phyloP scores from a whole-genome alignment of 75 land plant genomes.

The Pinus tabuliformis region DNA sequence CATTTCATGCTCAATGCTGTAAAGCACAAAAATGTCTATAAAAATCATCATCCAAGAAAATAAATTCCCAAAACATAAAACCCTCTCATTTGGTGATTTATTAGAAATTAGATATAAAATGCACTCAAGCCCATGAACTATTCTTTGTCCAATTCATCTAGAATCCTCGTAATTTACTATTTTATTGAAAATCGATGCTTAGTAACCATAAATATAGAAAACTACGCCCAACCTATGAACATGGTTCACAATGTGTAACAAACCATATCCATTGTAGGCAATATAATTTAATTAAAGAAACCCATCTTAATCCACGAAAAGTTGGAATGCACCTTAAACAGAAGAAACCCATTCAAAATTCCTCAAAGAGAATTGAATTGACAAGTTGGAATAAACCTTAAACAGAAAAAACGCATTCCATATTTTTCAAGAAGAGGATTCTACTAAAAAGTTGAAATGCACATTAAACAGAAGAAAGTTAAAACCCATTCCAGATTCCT shows the following conservation, averaged over 20 bases:
- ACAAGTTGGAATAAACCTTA: not conserved
- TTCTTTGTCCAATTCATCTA: no score
- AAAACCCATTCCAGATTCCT: no score
- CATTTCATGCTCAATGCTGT: no score
- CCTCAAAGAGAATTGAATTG: not conserved
- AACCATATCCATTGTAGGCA: not conserved
- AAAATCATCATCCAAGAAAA: no score
- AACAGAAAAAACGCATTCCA: not conserved
- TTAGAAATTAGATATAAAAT: not conserved
- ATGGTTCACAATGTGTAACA: not conserved
- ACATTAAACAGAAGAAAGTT: no score
- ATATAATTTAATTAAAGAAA: not conserved
- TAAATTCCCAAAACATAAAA: no score
- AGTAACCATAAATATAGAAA: not conserved
- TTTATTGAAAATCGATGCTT: not conserved
- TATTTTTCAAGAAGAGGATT: not conserved
- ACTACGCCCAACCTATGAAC: no score
- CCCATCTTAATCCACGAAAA: not conserved
- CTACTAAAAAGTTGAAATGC: not conserved
- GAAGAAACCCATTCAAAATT: not conserved
- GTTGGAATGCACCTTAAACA: not conserved
- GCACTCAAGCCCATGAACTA: not conserved
- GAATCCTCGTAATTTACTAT: not conserved
- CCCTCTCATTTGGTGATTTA: not conserved
- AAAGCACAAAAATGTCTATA: no score